Evolutionary conservation across 805 yeast species (phyloP).

Genomic region (Monosporozyma yasuniensis): DNA sequence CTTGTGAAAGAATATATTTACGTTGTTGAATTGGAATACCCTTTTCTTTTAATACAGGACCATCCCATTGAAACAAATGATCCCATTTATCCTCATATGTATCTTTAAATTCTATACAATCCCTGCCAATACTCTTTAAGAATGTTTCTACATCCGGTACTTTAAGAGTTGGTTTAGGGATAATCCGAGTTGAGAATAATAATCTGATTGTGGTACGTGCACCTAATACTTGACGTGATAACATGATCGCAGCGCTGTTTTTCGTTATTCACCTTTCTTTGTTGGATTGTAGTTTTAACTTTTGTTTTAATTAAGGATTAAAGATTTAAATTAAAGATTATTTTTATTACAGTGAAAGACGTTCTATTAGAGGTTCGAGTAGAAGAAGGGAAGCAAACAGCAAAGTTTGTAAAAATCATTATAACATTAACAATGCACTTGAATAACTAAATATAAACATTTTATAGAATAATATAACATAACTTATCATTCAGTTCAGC

Average conservation of each 20-base stretch:
- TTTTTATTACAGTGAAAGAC: no score
- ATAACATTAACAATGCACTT: no score
- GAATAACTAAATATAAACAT: no score
- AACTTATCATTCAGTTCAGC: no score
- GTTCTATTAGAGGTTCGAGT: no score
- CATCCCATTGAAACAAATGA: conserved; percentile 48
- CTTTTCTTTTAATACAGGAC: conserved; percentile 53
- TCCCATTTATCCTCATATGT: conserved; percentile 65
- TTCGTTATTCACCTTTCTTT: no score
- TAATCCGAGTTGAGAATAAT: conserved; percentile 3
- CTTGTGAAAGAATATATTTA: conserved; percentile 65
- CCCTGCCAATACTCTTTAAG: conserved; percentile 70
- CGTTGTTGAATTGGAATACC: conserved; percentile 71
- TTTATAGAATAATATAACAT: no score
- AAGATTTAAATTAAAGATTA: no score
- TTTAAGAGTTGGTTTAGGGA: conserved; percentile 43
- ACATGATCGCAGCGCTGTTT: no score
- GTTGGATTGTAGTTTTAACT: neutral
- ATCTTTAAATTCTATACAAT: conserved; percentile 56
- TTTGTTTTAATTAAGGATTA: no score
- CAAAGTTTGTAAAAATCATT: no score
- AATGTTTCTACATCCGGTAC: conserved; percentile 69
- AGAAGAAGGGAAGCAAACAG: no score
- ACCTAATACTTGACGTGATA: neutral
- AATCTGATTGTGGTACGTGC: neutral